Evolutionary conservation across 441 rosid species (phyloP), one percentile per base, ranked within the genome.

Genomic region (Adansonia rubrostipa): DNA sequence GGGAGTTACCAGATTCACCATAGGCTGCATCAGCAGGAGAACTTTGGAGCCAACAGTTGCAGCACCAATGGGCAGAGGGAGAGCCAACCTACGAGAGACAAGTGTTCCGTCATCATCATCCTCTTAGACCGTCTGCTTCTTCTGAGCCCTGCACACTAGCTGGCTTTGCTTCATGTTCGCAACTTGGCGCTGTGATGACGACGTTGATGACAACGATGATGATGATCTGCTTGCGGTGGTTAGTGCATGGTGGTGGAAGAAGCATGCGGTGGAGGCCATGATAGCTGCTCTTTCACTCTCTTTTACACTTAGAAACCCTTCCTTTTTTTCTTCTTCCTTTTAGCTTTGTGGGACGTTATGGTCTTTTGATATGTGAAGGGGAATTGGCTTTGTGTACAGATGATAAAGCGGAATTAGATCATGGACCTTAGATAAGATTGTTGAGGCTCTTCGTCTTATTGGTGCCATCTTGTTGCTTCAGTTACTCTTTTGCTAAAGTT

Each of bases 1-100:
- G 24, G 20, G 9, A 33, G 15, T n/a, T 86, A 90, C 97, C 97
- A 66, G 99, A 87, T 91, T 93, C 99, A 48, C 98, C 99, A 60
- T 96, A 96, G 82, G 99, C 97, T 9, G 98, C 99, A 70, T 91
- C 97, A 11, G 99, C 99, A 17, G 65, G 65, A 61, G 65, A 61
- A 61, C 65, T 15, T 15, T 61, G 4, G 65, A 61, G 40, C 65
- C 65, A 24, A 24, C 65, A 10, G 65, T 36, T 22, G 65, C 40
- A 4, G 65, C 5, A 61, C 36, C 65, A 5, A 61, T 61, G 36
- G 22, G 65, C n/a, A 11, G 15, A 4, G 65, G 22, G 65, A 61
- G 40, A 22, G 65, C 65, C 65, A 61, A 11, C 65, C 65, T 88
- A 73, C 99, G 96, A 40, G 99, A 92, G 45, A 94, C 88, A 11